Evolutionary conservation across 768 basidiomycete genomes (phyloP).

Genomic region (Cubamyces sp.): DNA sequence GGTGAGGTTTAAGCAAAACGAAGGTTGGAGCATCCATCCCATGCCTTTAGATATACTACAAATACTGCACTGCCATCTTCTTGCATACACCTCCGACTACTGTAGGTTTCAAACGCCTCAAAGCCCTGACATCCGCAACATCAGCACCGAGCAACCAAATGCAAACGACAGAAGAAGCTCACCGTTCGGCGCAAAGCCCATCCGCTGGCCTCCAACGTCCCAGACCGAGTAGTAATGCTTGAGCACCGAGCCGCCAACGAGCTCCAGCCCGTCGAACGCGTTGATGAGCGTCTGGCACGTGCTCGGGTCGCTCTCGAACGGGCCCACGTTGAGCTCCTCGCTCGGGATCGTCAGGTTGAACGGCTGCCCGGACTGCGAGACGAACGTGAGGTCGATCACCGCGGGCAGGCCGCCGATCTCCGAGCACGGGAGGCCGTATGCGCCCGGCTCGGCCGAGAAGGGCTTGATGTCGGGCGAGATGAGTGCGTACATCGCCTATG

Average conservation of each 20-base stretch:
- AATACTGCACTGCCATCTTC: background rate
- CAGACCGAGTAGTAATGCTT: conserved; percentile 66
- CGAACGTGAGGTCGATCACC: conserved; percentile 55
- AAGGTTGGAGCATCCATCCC: too few species aligned
- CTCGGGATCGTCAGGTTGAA: conserved; percentile 64
- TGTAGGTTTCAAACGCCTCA: background rate
- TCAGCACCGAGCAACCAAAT: background rate
- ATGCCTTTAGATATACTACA: too few species aligned
- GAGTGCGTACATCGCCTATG: conserved; percentile 56
- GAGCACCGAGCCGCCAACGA: conserved; percentile 58
- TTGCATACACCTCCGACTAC: background rate
- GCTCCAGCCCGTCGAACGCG: conserved; percentile 52
- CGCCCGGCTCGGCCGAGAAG: conserved; percentile 53
- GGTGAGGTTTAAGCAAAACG: too few species aligned
- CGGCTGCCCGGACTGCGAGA: conserved; percentile 48
- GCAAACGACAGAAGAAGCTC: conserved; percentile 11
- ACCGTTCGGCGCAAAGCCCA: conserved; percentile 57
- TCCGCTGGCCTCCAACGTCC: conserved; percentile 52
- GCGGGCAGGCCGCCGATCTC: conserved; percentile 52
- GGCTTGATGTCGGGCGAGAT: conserved; percentile 62
- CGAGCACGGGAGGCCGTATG: conserved; percentile 53
- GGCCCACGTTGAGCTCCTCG: conserved; percentile 59
- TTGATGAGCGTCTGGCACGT: conserved; percentile 63
- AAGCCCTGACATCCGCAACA: background rate
- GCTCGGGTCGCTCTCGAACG: conserved; percentile 52